Percentiles rank a stretch among this genome's conserved stretches.
These are phyloP conservation scores for Plasmodium berghei DNA, from an alignment of 169 alveolate species.

Conservation along the genomic window DNA sequence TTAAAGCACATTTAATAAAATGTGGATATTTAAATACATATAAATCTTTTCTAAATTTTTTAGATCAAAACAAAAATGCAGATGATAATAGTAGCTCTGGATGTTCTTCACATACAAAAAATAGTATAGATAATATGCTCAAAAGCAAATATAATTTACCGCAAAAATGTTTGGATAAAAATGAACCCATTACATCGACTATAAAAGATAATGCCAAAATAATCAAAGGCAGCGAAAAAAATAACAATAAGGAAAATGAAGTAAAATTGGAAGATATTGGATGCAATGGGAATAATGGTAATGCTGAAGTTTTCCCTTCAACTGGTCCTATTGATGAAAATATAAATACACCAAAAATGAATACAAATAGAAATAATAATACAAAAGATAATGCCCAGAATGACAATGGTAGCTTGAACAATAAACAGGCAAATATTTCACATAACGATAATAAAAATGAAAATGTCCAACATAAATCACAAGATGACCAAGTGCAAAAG, in stretches of 20 bases:
- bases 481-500: background rate
- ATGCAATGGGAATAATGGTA: background rate
- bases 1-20: constrained; percentile 66
- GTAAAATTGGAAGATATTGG: background rate
- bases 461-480: background rate
- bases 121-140: constrained; percentile 15
- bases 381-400: background rate
- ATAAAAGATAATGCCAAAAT: background rate
- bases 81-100: constrained; percentile 59
- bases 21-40: constrained; percentile 68
- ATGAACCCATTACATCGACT: background rate
- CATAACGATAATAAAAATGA: background rate
- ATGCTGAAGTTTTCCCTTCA: too few relatives aligned
- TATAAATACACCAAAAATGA: too few relatives aligned
- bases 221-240: background rate
- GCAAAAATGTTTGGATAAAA: background rate
- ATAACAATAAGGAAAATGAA: background rate
- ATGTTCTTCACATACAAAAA: constrained; percentile 21
- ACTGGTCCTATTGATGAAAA: too few relatives aligned
- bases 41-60: constrained; percentile 35
- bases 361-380: background rate
- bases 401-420: background rate
- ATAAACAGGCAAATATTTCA: background rate
- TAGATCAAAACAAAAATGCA: constrained; percentile 34
- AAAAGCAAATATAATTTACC: background rate